Base-by-base conservation (phyloP, 73 alveolate species). In the Uronychia binucleata region DNA sequence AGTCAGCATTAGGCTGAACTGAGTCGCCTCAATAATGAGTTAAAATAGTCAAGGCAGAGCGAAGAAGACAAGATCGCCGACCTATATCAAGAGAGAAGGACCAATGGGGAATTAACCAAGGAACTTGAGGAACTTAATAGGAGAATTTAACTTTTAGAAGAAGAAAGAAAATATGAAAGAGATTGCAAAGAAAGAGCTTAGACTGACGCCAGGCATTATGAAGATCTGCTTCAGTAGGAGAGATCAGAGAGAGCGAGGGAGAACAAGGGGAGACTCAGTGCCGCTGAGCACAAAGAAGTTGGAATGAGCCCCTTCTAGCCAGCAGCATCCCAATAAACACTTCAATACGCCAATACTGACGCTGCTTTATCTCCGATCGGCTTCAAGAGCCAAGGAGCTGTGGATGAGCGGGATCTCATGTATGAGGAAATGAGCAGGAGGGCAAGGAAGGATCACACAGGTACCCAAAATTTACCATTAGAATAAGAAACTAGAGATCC, bases 301-400 rank as follows among this genome's bases (percentile, higher is more conserved):
- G n/a, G n/a, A n/a, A 46, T 46, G 67, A 46, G 67, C 67, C 67
- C 67, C 5, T 46, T 46, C 67, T 46, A 46, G 67, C 67, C 67
- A 46, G 67, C 67, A 11, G n/a, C 67, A 46, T 19, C 67, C 67
- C n/a, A n/a, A n/a, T n/a, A n/a, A n/a, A n/a, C n/a, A n/a, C n/a
- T n/a, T n/a, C n/a, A n/a, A n/a, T n/a, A n/a, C n/a, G n/a, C n/a
- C n/a, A n/a, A n/a, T n/a, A n/a, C n/a, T n/a, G 67, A 46, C 67
- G 19, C 67, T 46, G 67, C n/a, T 46, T 11, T 46, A 19, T 46
- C 67, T 19, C 67, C 67, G 19, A 19, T 46, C n/a, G 19, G 19
- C 19, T 46, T 46, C 67, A 11, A 46, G 19, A 46, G 19, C 19
- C 67, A 46, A 11, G 67, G 67, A 46, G 67, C n/a, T 11, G 67